Conservation (phyloP, 176 grass and related monocot species). For the Oryza meyeriana region DNA sequence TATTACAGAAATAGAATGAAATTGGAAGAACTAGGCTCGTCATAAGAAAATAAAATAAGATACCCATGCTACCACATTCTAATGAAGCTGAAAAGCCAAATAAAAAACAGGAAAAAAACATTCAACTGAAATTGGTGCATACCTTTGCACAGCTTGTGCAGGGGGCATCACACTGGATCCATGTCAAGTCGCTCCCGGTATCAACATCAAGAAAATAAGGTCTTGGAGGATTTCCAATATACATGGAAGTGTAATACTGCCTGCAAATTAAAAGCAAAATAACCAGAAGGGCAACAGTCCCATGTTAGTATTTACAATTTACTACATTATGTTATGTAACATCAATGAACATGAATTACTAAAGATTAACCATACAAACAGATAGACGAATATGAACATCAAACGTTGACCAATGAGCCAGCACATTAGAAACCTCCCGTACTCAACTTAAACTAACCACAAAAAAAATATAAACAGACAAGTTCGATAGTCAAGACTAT, state of each 20-base stretch:
- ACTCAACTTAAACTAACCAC: not conserved
- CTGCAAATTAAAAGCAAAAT: conserved; percentile 48
- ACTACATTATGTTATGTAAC: not conserved
- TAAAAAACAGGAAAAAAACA: not conserved
- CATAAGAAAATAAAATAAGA: not conserved
- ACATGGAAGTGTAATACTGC: conserved; percentile 75
- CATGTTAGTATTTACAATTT: conserved; percentile 14
- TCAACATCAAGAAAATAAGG: conserved; percentile 89
- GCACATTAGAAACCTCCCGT: not conserved
- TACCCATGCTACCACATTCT: not conserved
- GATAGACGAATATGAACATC: not conserved
- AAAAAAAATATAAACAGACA: not conserved
- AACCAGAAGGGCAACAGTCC: not conserved
- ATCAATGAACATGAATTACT: not conserved
- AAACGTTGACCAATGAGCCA: conserved; percentile 1
- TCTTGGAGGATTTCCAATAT: conserved; percentile 70
- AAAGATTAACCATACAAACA: not conserved
- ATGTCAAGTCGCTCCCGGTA: conserved; percentile 72
- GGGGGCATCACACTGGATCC: conserved; percentile 85
- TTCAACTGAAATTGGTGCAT: not conserved
- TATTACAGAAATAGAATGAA: not conserved
- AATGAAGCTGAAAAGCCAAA: not conserved
- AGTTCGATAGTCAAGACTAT: not conserved
- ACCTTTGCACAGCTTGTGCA: conserved; percentile 86
- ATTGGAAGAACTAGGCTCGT: not conserved